phyloP scores from a whole-genome alignment of 441 rosid species.

The Erodium moschatum region DNA sequence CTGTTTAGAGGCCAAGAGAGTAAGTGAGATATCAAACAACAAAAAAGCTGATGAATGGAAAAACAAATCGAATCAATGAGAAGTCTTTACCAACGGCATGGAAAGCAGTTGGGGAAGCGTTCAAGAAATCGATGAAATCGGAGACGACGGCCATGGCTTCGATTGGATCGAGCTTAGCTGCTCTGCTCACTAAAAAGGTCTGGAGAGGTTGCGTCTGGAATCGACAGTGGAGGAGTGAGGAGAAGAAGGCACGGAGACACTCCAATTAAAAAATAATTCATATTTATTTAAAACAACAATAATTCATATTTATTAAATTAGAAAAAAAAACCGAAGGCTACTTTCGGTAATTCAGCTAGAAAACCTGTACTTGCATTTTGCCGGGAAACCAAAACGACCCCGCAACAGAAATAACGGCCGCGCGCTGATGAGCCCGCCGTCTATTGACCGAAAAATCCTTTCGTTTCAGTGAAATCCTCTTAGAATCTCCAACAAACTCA shows the following conservation, averaged over 20 bases:
- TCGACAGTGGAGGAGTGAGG: not conserved
- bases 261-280: no score
- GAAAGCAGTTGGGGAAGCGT: slow-evolving; percentile 93
- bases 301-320: no score
- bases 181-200: no score
- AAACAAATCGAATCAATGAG: not conserved
- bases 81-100: slow-evolving; percentile 74
- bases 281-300: no score
- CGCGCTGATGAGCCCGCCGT: not conserved
- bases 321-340: no score
- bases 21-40: not conserved
- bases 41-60: not conserved
- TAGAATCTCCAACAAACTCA: not conserved
- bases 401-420: not conserved
- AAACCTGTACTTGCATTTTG: not conserved
- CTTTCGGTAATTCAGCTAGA: no score
- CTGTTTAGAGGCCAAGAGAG: not conserved
- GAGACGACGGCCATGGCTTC: slow-evolving; percentile 42
- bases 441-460: slow-evolving; percentile 19
- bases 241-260: not conserved
- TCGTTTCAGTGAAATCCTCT: no score
- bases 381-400: slow-evolving; percentile 24
- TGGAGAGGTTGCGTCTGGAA: not conserved
- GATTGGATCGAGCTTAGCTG: not conserved
- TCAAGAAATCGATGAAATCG: slow-evolving; percentile 69